Percentiles rank a stretch among this genome's conserved stretches.
These are phyloP conservation scores for Fusarium decemcellulare DNA, from an alignment of 2,329 filamentous ascomycete genomes.

Conservation along the genomic window DNA sequence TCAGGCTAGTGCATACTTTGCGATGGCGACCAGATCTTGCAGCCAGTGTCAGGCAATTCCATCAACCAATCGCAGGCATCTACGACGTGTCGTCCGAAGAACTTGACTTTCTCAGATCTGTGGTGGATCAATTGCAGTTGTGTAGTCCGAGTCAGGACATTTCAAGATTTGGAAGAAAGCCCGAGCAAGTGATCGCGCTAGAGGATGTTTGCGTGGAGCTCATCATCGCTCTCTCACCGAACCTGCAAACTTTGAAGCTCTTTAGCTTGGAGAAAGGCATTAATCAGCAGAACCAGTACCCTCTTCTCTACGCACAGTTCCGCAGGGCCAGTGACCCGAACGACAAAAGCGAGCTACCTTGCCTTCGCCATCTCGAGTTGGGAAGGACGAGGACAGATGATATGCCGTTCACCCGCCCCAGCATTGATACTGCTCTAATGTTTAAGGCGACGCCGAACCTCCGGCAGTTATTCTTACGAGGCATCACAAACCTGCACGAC, in stretches of 20 bases:
- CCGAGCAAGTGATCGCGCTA: not conserved
- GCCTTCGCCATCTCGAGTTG: constrained; percentile 1
- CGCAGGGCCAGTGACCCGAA: not conserved
- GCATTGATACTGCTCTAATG: not conserved
- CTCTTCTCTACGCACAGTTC: constrained; percentile 1
- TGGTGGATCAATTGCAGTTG: not conserved
- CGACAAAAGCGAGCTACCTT: not conserved
- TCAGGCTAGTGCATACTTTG: constrained; percentile 1
- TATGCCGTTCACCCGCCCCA: constrained; percentile 7
- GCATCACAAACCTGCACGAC: constrained; percentile 3
- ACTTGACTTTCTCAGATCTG: not conserved
- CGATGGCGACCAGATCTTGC: constrained; percentile 1
- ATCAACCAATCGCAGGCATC: not conserved
- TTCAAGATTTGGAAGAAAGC: not conserved
- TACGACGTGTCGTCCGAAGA: not conserved
- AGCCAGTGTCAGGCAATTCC: not conserved
- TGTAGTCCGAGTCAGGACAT: not conserved
- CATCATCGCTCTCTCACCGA: constrained; percentile 5
- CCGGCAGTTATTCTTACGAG: not conserved
- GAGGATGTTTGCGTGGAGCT: constrained; percentile 11
- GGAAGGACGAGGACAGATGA: not conserved
- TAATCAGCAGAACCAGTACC: not conserved
- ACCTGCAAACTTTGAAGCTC: constrained; percentile 2
- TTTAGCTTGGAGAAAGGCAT: not conserved
- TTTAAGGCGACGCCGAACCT: constrained; percentile 5